Base-by-base conservation (phyloP, 306 rosid species). In the Vigna angularis region DNA sequence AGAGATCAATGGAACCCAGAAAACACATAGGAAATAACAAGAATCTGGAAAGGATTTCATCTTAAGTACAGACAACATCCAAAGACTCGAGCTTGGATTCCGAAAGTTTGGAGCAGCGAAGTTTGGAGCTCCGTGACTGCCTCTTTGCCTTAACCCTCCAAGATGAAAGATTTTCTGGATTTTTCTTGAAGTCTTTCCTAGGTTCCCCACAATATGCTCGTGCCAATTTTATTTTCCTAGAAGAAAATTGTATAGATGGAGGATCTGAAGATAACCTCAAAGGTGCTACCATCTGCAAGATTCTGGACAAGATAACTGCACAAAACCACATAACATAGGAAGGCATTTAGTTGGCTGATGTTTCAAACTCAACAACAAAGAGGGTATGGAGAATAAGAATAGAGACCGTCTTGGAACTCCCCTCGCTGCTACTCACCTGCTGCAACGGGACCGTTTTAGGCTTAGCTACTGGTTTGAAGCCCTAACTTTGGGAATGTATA, bases 231-330 rank as follows among this genome's bases (percentile, higher is more conserved):
- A 85, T 69, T 6, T 88, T 77, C 88, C 82, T 90, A 4, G 90
- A 76, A 80, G 93, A 83, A 70, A 88, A 79, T 52, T 74, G 84
- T 70, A 85, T 48, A 18, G 87, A 71, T 11, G 82, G 75, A 76
- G 87, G 88, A 30, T 70, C 83, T 13, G 91, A 86, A 73, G 90
- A 87, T 74, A 76, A 66, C 70, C 80, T 76, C 63, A 95, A 85
- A 81, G 93, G 97, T 52, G 93, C 87, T n/a, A 89, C 68, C 75
- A 81, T 73, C 80, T 85, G 82, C 79, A 89, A 65, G 57, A 91
- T 88, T 85, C 89, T 85, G 30, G 96, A 88, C 75, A 91, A 78
- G 70, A 90, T 82, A 77, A 84, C 99, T 95, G 91, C 91, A 88
- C 7, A 68, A 76, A 85, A 85, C 32, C 51, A 62, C 3, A 3